Evolutionary conservation across 805 yeast species (phyloP), one percentile per base, ranked within the genome.

Genomic region (Wickerhamia fluorescens): DNA sequence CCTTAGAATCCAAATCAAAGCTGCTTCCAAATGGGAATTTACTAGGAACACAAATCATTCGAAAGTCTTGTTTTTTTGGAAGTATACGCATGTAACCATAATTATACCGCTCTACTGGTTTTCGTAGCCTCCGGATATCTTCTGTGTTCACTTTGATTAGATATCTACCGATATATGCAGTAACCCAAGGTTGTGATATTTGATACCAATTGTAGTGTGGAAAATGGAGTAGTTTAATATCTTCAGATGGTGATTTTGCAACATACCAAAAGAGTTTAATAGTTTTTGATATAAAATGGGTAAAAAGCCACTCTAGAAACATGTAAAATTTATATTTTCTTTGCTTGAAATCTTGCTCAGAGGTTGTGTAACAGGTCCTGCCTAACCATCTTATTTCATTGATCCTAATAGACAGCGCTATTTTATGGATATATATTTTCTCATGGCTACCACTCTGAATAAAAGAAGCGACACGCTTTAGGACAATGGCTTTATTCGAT

Each of bases 201-300:
- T 25, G 24, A 7, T 40, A 45, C 94, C 95, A 86, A 1, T 58
- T 51, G 14, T 55, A 60, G 30, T 76, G 86, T 11, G 78, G 64
- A 42, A 70, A 83, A 44, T 61, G 83, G 0, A 62, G 30, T 0
- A 73, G 34, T 4, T 54, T 31, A 60, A 61, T 51, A 5, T 16
- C 24, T 4, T 28, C n/a, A 9, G 35, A 25, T 3, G 45, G 28
- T 1, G 47, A 32, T 27, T 77, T 81, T 0, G 92, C 78, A 4
- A 79, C 76, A 45, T 82, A 78, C 57, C 85, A 87, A 42, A 71
- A 73, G 0, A 69, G 50, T 0, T 59, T 50, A 0, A 83, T 40
- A 1, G 82, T 35, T 11, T 56, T 61, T 6, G 68, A 55, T 1
- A 83, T 38, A 28, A 76, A 63, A 0, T 20, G 22, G 0, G 51